Base-by-base conservation (phyloP, 2,329 filamentous ascomycete genomes). In the Cryphonectria carpinicola region DNA sequence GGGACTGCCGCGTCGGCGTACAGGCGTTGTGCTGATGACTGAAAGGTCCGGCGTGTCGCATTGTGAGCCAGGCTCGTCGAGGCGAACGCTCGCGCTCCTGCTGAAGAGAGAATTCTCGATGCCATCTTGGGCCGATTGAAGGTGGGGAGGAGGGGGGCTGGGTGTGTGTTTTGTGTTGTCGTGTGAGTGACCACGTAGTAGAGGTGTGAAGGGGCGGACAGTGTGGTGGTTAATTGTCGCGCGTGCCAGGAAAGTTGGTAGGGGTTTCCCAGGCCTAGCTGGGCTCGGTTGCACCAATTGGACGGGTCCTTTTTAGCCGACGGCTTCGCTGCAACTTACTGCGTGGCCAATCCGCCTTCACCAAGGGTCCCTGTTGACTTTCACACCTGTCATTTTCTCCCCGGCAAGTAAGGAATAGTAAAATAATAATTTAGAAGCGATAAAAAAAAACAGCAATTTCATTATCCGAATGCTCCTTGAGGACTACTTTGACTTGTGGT, bases 1-100 rank as follows among this genome's bases (percentile, higher is more conserved):
- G 86, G 82, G 32, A 62, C 65, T 69, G 82, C 78, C 56, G 82
- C 78, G 64, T 82, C 82, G 72, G 80, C 84, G 77, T 82, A 81
- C 76, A 82, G 83, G 72, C 79, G 77, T 69, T 79, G 79, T 28
- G 82, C 74, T 52, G 86, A 86, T 64, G 85, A 86, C 82, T 84
- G 83, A 79, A 89, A 89, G 78, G 76, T 78, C n/a, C 66, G 61
- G 70, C 83, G 83, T 66, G 77, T 69, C 63, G 76, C 75, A 72
- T 74, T 73, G 70, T 68, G 28, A 68, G 76, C 77, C 79, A 72
- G 77, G 75, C 74, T 77, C 69, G 73, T 70, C 52, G 73, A 75
- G 74, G 75, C 81, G 71, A 76, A 79, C 75, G 78, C 81, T 78
- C 79, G 80, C 75, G 80, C 80, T 52, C 79, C 77, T 64, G 77